Percentiles rank a stretch among this genome's conserved stretches.
These are phyloP conservation scores for Pharus latifolius DNA, from an alignment of 176 grass and related monocot genomes.

Conservation along the genomic window DNA sequence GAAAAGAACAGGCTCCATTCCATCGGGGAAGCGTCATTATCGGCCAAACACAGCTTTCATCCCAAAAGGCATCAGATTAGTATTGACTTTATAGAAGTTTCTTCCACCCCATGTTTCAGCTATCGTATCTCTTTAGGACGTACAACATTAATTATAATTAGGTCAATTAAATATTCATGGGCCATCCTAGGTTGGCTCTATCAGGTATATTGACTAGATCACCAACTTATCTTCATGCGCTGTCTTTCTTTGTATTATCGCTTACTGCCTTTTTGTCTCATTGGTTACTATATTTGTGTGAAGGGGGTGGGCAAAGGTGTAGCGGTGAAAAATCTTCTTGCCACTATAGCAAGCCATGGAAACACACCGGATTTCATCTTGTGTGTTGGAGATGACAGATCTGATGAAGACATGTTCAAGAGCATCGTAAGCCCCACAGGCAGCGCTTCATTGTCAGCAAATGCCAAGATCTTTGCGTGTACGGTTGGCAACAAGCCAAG, in stretches of 20 bases:
- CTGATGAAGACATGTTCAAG: conserved; percentile 40
- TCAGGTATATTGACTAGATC: no score
- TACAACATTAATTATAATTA: neutral
- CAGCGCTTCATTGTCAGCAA: neutral
- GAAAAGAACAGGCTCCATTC: neutral
- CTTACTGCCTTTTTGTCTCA: neutral
- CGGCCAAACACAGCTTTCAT: neutral
- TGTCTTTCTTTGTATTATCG: no score
- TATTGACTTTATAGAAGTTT: neutral
- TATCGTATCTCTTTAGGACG: neutral
- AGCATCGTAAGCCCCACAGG: neutral
- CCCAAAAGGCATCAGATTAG: neutral
- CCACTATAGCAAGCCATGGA: neutral
- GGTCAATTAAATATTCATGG: neutral
- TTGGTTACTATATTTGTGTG: neutral
- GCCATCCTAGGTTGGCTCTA: neutral
- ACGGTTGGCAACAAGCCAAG: conserved; percentile 36
- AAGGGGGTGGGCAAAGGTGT: conserved; percentile 33
- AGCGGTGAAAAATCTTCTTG: conserved; percentile 7
- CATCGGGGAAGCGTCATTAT: neutral
- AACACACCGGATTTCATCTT: conserved; percentile 8
- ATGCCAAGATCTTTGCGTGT: conserved; percentile 25
- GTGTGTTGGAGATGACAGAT: conserved; percentile 37
- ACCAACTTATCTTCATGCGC: neutral
- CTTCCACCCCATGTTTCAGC: neutral